Evolutionary conservation across 768 basidiomycete genomes (phyloP), one percentile per base, ranked within the genome.

Genomic region (Sutorius australiensis): DNA sequence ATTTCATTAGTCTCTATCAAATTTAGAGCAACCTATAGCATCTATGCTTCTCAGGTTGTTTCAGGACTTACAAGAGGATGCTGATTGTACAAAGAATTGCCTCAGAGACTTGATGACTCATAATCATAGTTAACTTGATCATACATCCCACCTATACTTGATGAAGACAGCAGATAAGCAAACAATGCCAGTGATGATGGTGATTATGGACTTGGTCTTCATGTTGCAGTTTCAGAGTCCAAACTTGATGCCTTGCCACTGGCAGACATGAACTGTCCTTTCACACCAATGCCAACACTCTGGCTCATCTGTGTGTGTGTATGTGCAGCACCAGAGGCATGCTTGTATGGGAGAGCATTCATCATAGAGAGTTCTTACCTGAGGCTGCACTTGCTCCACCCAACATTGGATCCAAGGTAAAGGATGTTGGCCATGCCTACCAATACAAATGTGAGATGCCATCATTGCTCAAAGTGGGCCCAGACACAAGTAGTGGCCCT

Each of bases 401-500:
- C 42, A 69, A 42, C 69, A 71, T 69, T 0, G 69, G 67, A 48
- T 69, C 63, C 27, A 67, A 33, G 0, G 63, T 17, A 5, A 67
- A 65, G 16, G 67, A 17, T 3, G 66, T 64, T 11, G 69, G 68
- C 68, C 70, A 71, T 3, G 70, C 68, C 69, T 3, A 62, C 64
- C 28, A 67, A 50, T 0, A 63, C 54, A 13, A 67, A 36, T 61
- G 66, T 8, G 62, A 60, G 28, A 65, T 56, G 0, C 56, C 51
- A 48, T 60, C 64, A 30, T 38, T 53, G 17, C 59, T 54, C 3
- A 63, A 56, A 14, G 54, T 10, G 28, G 65, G 50, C 9, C 62
- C 64, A 19, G 64, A 54, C 9, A 56, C 37, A 3, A 59, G 61
- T 13, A 61, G 62, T 0, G 62, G 51, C 28, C 58, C 28, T 0